These are phyloP conservation scores for Lepiota brunneoincarnata DNA, from an alignment of 768 basidiomycete species.

Conservation along the genomic window DNA sequence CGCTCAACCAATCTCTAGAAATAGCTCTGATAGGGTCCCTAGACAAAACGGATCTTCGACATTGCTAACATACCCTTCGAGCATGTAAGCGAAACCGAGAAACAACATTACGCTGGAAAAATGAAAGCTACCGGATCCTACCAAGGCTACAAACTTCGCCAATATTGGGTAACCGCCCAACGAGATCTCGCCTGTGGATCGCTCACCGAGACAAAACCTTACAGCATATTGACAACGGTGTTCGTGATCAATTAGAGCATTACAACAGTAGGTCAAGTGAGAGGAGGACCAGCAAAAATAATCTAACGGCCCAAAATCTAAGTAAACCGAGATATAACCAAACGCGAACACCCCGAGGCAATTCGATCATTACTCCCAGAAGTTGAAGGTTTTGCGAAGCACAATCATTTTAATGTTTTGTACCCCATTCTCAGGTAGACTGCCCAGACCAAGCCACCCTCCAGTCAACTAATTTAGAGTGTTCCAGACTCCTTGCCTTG, in stretches of 20 bases:
- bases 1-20: no score
- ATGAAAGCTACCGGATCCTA: conserved; percentile 45
- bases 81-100: conserved; percentile 39
- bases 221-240: conserved; percentile 63
- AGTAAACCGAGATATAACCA: conserved; percentile 52
- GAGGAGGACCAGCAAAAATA: neutral
- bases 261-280: conserved; percentile 49
- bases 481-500: conserved; percentile 41
- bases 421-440: conserved; percentile 43
- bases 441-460: neutral
- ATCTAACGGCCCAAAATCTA: neutral
- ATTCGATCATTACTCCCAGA: conserved; percentile 52
- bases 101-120: conserved; percentile 33
- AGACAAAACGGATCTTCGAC: conserved; percentile 48
- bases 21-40: neutral
- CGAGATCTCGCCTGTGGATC: neutral
- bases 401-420: conserved; percentile 52
- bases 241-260: conserved; percentile 61
- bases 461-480: neutral
- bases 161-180: conserved; percentile 44
- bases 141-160: conserved; percentile 53
- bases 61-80: conserved; percentile 47
- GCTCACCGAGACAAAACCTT: neutral
- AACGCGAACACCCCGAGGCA: conserved; percentile 45
- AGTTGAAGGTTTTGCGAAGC: conserved; percentile 44